A percentile compares a stretch with the other conserved stretches of the same genome.
Evolutionary conservation across 2,329 filamentous ascomycete species (phyloP).

Genomic region (Ascocoryne sarcoides): DNA sequence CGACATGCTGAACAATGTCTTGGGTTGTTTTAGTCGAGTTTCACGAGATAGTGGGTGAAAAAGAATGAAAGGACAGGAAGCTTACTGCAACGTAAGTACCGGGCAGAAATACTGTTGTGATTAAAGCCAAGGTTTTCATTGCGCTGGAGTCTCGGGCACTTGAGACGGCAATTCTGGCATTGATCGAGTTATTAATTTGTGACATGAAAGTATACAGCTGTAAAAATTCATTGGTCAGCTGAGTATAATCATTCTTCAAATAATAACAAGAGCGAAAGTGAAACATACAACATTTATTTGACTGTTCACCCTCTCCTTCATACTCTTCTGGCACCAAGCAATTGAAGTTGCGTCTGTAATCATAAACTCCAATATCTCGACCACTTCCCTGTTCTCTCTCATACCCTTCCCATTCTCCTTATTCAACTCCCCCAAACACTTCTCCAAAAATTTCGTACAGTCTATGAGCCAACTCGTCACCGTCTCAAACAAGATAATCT

Average conservation of each 20-base stretch:
- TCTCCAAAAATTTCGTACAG: background rate
- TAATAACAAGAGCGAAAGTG: too few species aligned
- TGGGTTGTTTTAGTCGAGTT: background rate
- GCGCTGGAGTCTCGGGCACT: conserved; percentile 3
- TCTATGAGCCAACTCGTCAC: conserved; percentile 2
- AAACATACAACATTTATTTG: conserved; percentile 3
- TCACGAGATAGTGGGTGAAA: background rate
- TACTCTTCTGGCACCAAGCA: background rate
- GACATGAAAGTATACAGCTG: background rate
- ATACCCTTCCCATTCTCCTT: background rate
- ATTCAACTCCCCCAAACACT: background rate
- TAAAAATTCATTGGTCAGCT: background rate
- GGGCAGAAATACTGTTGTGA: conserved; percentile 43
- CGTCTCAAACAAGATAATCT: conserved; percentile 4
- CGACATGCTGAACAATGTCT: background rate
- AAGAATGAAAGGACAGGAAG: background rate
- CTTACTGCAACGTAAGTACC: conserved; percentile 45
- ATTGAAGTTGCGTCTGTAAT: background rate
- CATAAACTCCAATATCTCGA: background rate
- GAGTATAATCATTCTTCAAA: background rate
- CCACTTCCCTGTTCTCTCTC: background rate
- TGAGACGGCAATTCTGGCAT: conserved; percentile 4
- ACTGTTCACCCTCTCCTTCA: conserved; percentile 3
- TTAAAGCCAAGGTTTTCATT: conserved; percentile 6
- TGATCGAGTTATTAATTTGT: conserved; percentile 5